Evolutionary conservation across 2,329 filamentous ascomycete genomes (phyloP).

Genomic region (Monilinia polystroma): DNA sequence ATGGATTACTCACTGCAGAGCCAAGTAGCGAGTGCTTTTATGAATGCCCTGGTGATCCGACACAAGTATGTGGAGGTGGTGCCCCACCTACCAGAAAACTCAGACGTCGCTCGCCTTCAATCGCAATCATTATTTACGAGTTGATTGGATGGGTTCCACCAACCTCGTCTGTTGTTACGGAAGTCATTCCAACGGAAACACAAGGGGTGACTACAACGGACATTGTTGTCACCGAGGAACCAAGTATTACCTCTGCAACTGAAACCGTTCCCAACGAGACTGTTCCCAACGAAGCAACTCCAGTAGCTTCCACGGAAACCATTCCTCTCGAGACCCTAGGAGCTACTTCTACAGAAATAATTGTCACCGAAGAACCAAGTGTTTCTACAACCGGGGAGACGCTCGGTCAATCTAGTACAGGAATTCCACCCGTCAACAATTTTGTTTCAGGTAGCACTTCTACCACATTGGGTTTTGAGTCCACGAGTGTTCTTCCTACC

Average conservation of each 20-base stretch:
- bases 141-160: background rate
- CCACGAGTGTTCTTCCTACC: background rate
- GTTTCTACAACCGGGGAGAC: background rate
- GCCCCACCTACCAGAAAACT: background rate
- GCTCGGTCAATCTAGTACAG: background rate
- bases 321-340: background rate
- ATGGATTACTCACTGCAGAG: background rate
- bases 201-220: background rate
- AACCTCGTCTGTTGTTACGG: background rate
- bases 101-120: background rate
- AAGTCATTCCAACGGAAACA: background rate
- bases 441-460: background rate
- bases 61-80: conserved; percentile 9
- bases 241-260: background rate
- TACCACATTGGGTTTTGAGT: background rate
- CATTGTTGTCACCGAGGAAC: background rate
- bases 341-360: background rate
- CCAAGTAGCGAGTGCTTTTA: background rate
- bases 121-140: background rate
- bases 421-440: background rate
- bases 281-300: background rate
- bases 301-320: background rate
- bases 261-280: background rate
- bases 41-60: conserved; percentile 8
- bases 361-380: background rate